Conservation (phyloP, 805 yeast species). For the Wickerhamomyces kurtzmanii region DNA sequence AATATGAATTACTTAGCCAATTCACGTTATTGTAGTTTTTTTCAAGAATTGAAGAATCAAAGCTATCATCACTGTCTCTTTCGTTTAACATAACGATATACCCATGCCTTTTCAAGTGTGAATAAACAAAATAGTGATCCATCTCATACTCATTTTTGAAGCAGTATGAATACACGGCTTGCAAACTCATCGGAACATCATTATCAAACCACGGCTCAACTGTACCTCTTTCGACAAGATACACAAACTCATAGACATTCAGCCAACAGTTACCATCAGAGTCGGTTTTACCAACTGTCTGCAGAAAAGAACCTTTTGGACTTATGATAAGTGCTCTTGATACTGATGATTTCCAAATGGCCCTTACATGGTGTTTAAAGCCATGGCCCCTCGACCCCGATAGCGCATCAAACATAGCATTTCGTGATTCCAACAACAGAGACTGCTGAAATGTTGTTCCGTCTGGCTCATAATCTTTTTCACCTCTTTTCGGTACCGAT, state of each 20-base stretch:
- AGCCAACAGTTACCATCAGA: constrained; percentile 39
- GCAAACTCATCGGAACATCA: constrained; percentile 41
- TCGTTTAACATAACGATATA: constrained; percentile 42
- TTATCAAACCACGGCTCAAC: constrained; percentile 28
- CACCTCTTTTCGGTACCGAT: constrained; percentile 59
- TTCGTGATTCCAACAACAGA: constrained; percentile 41
- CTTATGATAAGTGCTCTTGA: constrained; percentile 27
- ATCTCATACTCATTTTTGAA: constrained; percentile 30
- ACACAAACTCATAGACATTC: constrained; percentile 59
- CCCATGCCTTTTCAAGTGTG: constrained; percentile 70
- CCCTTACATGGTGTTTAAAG: constrained; percentile 39
- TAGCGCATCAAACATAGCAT: constrained; percentile 68
- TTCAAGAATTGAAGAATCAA: constrained; percentile 2
- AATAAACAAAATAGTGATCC: constrained; percentile 57
- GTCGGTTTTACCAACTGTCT: constrained; percentile 59
- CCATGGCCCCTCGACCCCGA: constrained; percentile 34
- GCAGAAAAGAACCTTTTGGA: constrained; percentile 68
- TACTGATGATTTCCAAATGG: constrained; percentile 30
- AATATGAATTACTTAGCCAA: too few relatives aligned
- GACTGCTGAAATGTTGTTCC: constrained; percentile 46
- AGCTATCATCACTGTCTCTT: constrained; percentile 1
- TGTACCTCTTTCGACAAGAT: constrained; percentile 75
- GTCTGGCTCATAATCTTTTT: constrained; percentile 80
- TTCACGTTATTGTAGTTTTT: too few relatives aligned
- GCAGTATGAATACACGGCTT: constrained; percentile 50